These are phyloP conservation scores for Boechera retrofracta DNA, from an alignment of 345 rosid genomes.

Conservation along the genomic window DNA sequence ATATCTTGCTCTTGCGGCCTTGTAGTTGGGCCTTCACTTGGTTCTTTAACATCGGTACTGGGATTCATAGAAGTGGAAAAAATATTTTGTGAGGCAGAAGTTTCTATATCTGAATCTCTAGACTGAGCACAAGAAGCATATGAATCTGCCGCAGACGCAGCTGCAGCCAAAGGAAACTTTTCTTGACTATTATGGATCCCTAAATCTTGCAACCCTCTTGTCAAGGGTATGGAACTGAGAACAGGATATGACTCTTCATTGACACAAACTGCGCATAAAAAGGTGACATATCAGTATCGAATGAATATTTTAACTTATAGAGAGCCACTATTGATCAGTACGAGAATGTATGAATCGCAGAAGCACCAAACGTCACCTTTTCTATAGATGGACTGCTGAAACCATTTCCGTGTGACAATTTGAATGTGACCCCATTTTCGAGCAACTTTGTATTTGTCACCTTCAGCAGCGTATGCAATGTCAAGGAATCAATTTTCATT, in stretches of 20 bases:
- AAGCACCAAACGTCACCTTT: constrained; percentile 60
- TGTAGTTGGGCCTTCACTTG: constrained; percentile 47
- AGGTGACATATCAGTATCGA: constrained; percentile 46
- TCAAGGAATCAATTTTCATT: constrained; percentile 53
- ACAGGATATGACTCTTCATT: constrained; percentile 88
- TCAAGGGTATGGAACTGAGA: constrained; percentile 55
- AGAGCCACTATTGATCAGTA: constrained; percentile 32
- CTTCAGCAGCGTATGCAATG: constrained; percentile 75
- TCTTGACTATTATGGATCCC: constrained; percentile 59
- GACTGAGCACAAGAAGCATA: constrained; percentile 51
- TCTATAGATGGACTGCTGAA: constrained; percentile 79
- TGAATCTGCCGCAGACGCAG: constrained; percentile 55
- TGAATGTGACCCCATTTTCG: constrained; percentile 84
- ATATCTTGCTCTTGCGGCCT: constrained; percentile 53
- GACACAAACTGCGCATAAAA: constrained; percentile 78
- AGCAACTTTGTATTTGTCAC: constrained; percentile 94
- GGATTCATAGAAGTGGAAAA: constrained; percentile 60
- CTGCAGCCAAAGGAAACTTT: constrained; percentile 46
- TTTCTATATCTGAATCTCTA: constrained; percentile 73
- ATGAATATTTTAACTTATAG: constrained; percentile 30
- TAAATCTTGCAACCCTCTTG: constrained; percentile 48
- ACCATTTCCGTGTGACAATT: constrained; percentile 86
- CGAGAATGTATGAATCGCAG: constrained; percentile 24
- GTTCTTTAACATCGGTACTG: constrained; percentile 50
- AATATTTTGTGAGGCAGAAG: constrained; percentile 71